Evolutionary conservation across 768 basidiomycete genomes (phyloP).

Genomic region (Naganishia friedmannii): DNA sequence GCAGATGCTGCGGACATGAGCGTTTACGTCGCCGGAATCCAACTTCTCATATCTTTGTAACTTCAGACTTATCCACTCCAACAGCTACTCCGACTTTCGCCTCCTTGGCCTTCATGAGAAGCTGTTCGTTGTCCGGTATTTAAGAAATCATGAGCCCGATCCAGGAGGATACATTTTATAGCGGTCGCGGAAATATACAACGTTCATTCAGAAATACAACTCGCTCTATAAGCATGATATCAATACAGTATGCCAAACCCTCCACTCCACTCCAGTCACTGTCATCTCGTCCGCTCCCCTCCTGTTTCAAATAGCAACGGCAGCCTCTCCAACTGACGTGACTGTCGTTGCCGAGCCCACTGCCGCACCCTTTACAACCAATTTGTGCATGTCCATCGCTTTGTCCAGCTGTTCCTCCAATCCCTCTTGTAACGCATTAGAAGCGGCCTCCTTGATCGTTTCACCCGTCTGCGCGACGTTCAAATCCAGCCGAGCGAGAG

Average conservation of each 20-base stretch:
- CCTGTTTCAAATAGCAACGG: not conserved
- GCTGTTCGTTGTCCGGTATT: too few relatives aligned
- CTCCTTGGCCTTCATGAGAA: too few relatives aligned
- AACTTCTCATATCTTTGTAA: too few relatives aligned
- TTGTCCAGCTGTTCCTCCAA: constrained; percentile 22
- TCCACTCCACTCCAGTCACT: too few relatives aligned
- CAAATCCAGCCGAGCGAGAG: constrained; percentile 12
- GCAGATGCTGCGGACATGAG: not conserved
- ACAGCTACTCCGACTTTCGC: too few relatives aligned
- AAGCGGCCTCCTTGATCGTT: constrained; percentile 12
- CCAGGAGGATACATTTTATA: too few relatives aligned
- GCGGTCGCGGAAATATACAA: not conserved
- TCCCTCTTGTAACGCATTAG: constrained; percentile 16
- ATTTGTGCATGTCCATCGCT: constrained; percentile 21
- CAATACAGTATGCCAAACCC: not conserved
- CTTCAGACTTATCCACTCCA: too few relatives aligned
- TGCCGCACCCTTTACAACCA: not conserved
- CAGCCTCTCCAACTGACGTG: not conserved
- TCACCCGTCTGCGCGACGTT: constrained; percentile 10
- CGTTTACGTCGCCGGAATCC: too few relatives aligned
- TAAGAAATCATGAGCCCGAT: too few relatives aligned
- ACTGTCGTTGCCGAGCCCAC: not conserved
- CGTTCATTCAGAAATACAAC: not conserved
- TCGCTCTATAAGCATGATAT: not conserved
- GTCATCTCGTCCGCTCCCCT: not conserved